Percentiles rank a stretch among this genome's conserved stretches.
Evolutionary conservation across 495 filamentous ascomycete genomes (phyloP).

Genomic region (Podospora pseudocomata): DNA sequence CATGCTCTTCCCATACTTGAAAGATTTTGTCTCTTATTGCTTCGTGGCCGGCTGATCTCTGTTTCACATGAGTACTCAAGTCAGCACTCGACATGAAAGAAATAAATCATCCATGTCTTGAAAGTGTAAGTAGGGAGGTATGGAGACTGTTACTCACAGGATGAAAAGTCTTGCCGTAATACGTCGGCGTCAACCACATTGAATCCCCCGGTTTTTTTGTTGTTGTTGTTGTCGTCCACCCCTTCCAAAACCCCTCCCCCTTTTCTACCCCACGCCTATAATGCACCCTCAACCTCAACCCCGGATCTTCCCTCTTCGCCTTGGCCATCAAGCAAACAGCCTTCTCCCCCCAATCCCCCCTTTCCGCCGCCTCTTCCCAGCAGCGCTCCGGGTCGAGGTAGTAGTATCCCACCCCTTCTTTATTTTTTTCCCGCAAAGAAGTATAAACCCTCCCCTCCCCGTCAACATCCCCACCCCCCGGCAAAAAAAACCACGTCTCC

Average conservation of each 20-base stretch:
- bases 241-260: not conserved
- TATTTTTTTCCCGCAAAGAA: not conserved
- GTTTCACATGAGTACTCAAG: not conserved
- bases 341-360: constrained; percentile 39
- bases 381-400: constrained; percentile 30
- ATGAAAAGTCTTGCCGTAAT: constrained; percentile 46
- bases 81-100: too few relatives aligned
- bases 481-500: constrained; percentile 49
- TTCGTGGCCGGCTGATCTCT: constrained; percentile 32
- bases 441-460: constrained; percentile 4
- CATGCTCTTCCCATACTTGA: constrained; percentile 28
- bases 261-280: not conserved
- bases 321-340: constrained; percentile 42
- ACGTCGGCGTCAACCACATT: constrained; percentile 45
- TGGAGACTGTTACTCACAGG: constrained; percentile 26
- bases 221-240: not conserved
- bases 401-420: constrained; percentile 17
- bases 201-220: constrained; percentile 19
- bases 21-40: constrained; percentile 37
- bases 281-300: constrained; percentile 22
- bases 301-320: constrained; percentile 32
- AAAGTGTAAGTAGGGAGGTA: not conserved
- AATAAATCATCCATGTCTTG: too few relatives aligned
- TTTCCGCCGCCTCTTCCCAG: constrained; percentile 25
- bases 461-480: constrained; percentile 38